Evolutionary conservation across 148 eudicot genomes (phyloP), one percentile per base, ranked within the genome.

Genomic region (Chenopodium berlandieri): DNA sequence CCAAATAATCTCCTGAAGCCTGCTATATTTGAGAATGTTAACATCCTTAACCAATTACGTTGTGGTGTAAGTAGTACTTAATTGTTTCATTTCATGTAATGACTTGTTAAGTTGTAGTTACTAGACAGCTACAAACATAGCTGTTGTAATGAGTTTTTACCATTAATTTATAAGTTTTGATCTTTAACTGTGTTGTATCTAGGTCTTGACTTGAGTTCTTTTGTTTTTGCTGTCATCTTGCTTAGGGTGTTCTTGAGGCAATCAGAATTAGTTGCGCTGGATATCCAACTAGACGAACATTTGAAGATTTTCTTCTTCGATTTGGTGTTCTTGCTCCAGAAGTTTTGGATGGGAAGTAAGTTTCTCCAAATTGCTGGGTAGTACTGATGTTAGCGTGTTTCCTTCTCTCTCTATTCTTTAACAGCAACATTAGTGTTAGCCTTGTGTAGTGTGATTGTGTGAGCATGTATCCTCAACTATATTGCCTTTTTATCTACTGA

Each of bases 251-350:
- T 82, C 96, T 97, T 82, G 99, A 97, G 92, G 99, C 99, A 79
- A 97, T 97, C 84, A 90, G 99, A 85, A 97, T 97, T 76, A 97
- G 99, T 77, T 97, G 99, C 85, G 99, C 99, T 85, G 99, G 99
- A 82, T 97, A 97, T 88, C 99, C 99, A 22, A 97, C 99, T 13
- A 90, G 99, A 83, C 88, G 98, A 76, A 94, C 99, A 75, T 97
- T 97, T 85, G 88, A 83, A 71, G 99, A 97, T 86, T 97, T 97
- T 89, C 93, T 97, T 79, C 89, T 90, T 22, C 93, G 99, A 64
- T 97, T 97, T 89, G 97, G 97, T 86, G 92, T 94, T 75, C 98
- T 97, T 88, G 98, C 97, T 89, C 98, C 99, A 0, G 99, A 94
- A 86, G 89, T 89, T 86, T 84, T 91, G 80, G 99, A 92, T 27